Base-by-base conservation (phyloP, 805 yeast genomes). In the Yamadazyma phyllophila region DNA sequence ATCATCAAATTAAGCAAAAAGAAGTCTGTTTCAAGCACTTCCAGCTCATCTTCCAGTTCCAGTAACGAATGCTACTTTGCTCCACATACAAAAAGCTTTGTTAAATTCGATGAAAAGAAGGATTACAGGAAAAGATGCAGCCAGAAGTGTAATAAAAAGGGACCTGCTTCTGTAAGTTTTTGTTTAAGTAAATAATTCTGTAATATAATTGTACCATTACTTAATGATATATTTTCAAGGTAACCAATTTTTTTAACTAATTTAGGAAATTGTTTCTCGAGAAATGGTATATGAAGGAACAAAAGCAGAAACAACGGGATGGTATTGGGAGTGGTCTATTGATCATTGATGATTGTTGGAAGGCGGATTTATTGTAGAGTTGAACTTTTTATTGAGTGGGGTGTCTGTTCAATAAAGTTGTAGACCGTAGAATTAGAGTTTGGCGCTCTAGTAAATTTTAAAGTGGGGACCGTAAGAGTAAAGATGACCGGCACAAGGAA, bases 81-180 rank as follows among this genome's bases (percentile, higher is more conserved):
- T 16, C 45, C 47, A 10, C 55, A 46, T 49, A 29, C 49, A 5
- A 53, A 51, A n/a, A 47, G 59, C 15, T 67, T 67, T 50, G 56
- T 62, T 37, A 64, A 67, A 49, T 71, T 71, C 54, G 77, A 71
- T 50, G 77, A 71, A 50, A 71, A 71, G 62, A 70, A 71, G 54
- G 77, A 71, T 50, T 71, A 71, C 53, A 63, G 56, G n/a, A 65
- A 65, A 47, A 59, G 77, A 45, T 71, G 75, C 56, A 60, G 30
- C 38, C 45, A 47, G 37, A 47, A 46, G 17, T 43, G 64, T 38
- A 68, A 62, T 45, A 45, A 45, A 27, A 56, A 40, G 53, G 50
- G 51, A 44, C 65, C 70, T 52, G 27, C 59, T 50, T 63, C 73
- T 17, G 66, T 70, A 27, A 61, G 67, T 39, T 69, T 71, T 53